phyloP scores from a whole-genome alignment of 306 rosid genomes.

The Cucumis hystrix region DNA sequence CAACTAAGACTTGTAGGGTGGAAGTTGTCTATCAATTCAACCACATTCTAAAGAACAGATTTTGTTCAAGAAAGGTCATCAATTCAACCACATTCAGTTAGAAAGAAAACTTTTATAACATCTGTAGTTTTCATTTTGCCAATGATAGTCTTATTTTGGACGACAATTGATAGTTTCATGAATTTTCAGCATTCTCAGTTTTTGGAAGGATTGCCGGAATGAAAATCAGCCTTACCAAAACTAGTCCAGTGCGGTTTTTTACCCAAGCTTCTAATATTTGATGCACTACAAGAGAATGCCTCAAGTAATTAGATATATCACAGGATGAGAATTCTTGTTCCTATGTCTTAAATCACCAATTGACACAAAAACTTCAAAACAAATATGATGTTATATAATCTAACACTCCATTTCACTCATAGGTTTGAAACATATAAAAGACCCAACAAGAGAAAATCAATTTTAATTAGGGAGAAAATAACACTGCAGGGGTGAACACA shows the following conservation, averaged over 20 bases:
- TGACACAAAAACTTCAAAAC: too few species aligned
- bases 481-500: too few species aligned
- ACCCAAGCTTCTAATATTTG: not conserved
- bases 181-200: not conserved
- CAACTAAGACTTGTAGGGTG: not conserved
- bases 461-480: too few species aligned
- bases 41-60: not conserved
- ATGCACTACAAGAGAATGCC: not conserved
- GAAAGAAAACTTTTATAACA: too few species aligned
- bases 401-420: too few species aligned
- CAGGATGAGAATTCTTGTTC: not conserved
- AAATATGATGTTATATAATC: too few species aligned
- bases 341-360: not conserved
- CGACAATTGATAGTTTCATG: too few species aligned
- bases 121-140: not conserved
- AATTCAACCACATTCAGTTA: not conserved
- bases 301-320: not conserved
- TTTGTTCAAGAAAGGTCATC: too few species aligned
- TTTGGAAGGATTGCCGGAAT: not conserved
- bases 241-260: not conserved
- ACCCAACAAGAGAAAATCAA: too few species aligned
- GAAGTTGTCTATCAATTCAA: not conserved
- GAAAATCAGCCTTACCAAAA: not conserved
- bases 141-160: not conserved
- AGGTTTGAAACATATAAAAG: too few species aligned